phyloP scores from a whole-genome alignment of 2,329 filamentous ascomycete genomes.

The Didymella glomerata region DNA sequence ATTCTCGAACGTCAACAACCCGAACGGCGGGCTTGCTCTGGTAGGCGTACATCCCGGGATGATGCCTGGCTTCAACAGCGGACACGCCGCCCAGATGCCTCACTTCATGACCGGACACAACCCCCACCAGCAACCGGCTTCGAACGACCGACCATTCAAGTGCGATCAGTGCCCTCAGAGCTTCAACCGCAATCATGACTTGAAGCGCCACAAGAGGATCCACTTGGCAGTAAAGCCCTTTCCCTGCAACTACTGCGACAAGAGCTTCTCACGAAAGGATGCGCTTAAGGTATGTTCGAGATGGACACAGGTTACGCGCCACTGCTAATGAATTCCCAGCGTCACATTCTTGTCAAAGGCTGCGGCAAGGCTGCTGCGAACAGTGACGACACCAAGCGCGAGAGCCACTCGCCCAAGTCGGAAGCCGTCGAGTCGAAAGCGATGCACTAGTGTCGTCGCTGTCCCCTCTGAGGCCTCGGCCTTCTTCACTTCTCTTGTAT shows the following conservation, averaged over 20 bases:
- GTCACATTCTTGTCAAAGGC: constrained; percentile 73
- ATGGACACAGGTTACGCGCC: constrained; percentile 44
- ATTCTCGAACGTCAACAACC: constrained; percentile 80
- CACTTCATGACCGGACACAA: constrained; percentile 64
- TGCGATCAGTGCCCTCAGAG: constrained; percentile 92
- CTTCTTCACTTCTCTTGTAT: constrained; percentile 48
- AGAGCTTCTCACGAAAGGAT: constrained; percentile 96
- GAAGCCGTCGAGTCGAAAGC: constrained; percentile 43
- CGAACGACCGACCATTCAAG: constrained; percentile 88
- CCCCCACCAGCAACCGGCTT: constrained; percentile 59
- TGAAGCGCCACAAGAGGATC: constrained; percentile 95
- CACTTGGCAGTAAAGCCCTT: constrained; percentile 96
- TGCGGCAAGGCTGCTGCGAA: constrained; percentile 63
- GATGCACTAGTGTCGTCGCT: constrained; percentile 33
- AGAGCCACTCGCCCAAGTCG: constrained; percentile 46
- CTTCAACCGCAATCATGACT: constrained; percentile 95
- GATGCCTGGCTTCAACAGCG: constrained; percentile 67
- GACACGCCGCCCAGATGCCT: constrained; percentile 71
- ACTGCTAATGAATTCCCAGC: constrained; percentile 51
- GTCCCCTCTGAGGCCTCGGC: constrained; percentile 14
- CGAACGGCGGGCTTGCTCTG: constrained; percentile 74
- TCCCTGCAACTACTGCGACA: constrained; percentile 89
- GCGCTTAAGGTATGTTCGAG: constrained; percentile 81
- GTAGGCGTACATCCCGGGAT: constrained; percentile 69
- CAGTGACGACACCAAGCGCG: constrained; percentile 45